Conservation (phyloP, 1,284 basidiomycete species). For the Volvariella volvacea region DNA sequence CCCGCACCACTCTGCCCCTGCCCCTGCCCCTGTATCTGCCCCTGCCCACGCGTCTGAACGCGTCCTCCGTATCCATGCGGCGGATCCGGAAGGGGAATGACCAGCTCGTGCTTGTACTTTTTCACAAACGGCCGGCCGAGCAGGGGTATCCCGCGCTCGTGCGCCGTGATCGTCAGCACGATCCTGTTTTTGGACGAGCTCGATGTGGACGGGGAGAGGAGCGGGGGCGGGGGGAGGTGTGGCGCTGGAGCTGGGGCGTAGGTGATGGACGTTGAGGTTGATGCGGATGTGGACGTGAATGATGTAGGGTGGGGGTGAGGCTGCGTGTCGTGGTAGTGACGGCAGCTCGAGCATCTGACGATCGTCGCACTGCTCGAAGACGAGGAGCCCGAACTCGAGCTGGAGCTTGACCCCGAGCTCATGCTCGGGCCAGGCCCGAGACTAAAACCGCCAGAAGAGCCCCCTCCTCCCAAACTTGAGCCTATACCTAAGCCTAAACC, state of each 20-base stretch:
- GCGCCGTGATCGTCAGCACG: constrained; percentile 11
- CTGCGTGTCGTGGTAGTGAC: too few species aligned
- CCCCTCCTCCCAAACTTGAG: neutral
- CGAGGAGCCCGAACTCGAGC: too few species aligned
- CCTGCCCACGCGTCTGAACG: too few species aligned
- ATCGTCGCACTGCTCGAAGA: too few species aligned
- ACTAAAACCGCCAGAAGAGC: too few species aligned
- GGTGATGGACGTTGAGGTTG: neutral
- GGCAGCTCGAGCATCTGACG: too few species aligned
- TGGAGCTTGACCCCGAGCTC: too few species aligned
- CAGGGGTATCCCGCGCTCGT: constrained; percentile 28
- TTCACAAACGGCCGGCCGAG: constrained; percentile 25
- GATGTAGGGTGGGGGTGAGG: neutral
- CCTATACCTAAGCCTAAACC: too few species aligned
- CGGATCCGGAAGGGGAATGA: neutral
- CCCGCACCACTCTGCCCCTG: too few species aligned
- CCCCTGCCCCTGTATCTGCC: too few species aligned
- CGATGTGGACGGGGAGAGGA: neutral
- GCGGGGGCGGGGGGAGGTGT: neutral
- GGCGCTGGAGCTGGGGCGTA: neutral
- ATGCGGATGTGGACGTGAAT: neutral
- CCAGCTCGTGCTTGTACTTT: constrained; percentile 18
- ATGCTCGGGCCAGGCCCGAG: too few species aligned
- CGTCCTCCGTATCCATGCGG: too few species aligned
- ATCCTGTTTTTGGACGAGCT: constrained; percentile 7